Percentiles rank a stretch among this genome's conserved stretches.
These are phyloP conservation scores for Pezicula carpinea DNA, from an alignment of 2,329 filamentous ascomycete species.

Conservation along the genomic window DNA sequence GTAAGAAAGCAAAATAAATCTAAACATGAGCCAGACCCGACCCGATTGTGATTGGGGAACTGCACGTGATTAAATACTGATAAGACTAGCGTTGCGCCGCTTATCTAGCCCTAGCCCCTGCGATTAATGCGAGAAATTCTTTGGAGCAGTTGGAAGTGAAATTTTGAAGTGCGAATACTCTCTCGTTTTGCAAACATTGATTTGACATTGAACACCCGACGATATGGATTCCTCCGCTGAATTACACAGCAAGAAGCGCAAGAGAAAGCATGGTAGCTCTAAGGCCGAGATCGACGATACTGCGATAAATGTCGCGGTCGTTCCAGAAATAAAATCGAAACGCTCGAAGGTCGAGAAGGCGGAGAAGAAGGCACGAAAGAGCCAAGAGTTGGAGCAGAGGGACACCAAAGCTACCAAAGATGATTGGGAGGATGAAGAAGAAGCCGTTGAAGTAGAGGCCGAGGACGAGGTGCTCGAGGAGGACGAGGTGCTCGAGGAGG, in stretches of 20 bases:
- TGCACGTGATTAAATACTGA: slow-evolving; percentile 6
- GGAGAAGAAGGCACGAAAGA: slow-evolving; percentile 26
- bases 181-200: neutral
- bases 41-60: neutral
- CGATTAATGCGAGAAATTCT: neutral
- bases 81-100: slow-evolving; percentile 12
- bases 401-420: slow-evolving; percentile 21
- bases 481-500: slow-evolving; percentile 11
- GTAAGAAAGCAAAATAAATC: too few species aligned
- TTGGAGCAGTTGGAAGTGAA: neutral
- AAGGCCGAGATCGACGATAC: slow-evolving; percentile 15
- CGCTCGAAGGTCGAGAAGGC: slow-evolving; percentile 19
- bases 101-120: slow-evolving; percentile 8
- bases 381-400: slow-evolving; percentile 26
- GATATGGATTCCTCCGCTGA: slow-evolving; percentile 25
- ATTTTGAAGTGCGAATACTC: neutral
- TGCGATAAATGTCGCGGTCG: slow-evolving; percentile 6
- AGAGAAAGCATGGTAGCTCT: slow-evolving; percentile 26
- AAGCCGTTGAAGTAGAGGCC: slow-evolving; percentile 22
- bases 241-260: slow-evolving; percentile 28
- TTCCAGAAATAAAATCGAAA: slow-evolving; percentile 16
- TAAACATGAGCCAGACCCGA: too few species aligned
- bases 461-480: slow-evolving; percentile 12
- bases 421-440: slow-evolving; percentile 27
- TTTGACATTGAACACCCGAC: neutral